Base-by-base conservation (phyloP, 176 grass and related monocot genomes). In the Oryza meridionalis region DNA sequence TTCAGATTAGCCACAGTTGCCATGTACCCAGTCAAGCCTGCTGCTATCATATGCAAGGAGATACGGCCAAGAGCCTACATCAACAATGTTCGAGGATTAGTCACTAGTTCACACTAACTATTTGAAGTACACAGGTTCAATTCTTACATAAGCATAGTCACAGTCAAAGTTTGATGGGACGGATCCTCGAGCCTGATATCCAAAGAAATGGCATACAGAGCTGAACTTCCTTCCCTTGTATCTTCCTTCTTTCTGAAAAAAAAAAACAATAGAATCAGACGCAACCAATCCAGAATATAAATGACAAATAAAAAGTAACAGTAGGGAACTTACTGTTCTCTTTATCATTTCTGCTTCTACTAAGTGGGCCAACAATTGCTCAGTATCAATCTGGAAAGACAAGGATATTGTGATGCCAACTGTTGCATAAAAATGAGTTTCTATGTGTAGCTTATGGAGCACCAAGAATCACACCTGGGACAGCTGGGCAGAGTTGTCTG, bases 161-260 rank as follows among this genome's bases (percentile, higher is more conserved):
- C 92, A 94, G 68, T 94, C 92, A 65, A 94, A 94, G 42, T 90
- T 92, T 31, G 92, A 94, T 0, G 92, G 92, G 12, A 88, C 22
- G 16, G 92, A 94, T 58, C 92, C 90, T 49, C 90, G 85, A 82
- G 90, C 92, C 58, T 94, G 90, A 77, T 92, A 92, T 80, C 92
- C 90, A 32, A 92, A 94, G 78, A 94, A 92, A 82, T 94, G 92
- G 46, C 92, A 94, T 3, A 94, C 88, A 6, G 90, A 81, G 69
- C 88, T 92, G 70, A 94, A 94, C 37, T 92, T 94, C 83, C 81
- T 94, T 76, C 90, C 92, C 77, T 85, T 88, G 82, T 92, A 94
- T 75, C 77, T 90, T 31, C 90, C 87, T 62, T 88, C 70, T 87
- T 92, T 92, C 90, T 94, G 72, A 65, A 83, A 53, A 84, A 40